Conservation (phyloP, 257 asterid genomes). For the Primulina huaijiensis region DNA sequence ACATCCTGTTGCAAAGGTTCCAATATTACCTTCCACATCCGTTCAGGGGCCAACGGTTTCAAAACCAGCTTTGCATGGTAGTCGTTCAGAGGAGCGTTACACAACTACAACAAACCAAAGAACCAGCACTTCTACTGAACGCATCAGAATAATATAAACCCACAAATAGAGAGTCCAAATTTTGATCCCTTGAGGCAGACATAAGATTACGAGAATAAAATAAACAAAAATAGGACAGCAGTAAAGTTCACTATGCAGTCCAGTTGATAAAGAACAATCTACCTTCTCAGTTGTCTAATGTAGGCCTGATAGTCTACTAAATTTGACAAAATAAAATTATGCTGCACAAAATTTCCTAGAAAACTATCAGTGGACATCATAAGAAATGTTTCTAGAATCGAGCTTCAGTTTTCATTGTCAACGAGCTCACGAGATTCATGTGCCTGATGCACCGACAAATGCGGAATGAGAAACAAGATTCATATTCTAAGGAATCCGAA, state of each 20-base stretch:
- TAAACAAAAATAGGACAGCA: background rate
- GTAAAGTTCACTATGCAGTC: background rate
- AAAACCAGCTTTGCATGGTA: slow-evolving; percentile 86
- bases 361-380: background rate
- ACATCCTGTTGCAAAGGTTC: slow-evolving; percentile 87
- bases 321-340: background rate
- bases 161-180: slow-evolving; percentile 4
- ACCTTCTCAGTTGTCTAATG: too few relatives aligned
- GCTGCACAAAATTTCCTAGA: background rate
- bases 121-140: slow-evolving; percentile 11
- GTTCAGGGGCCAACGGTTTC: slow-evolving; percentile 79
- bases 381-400: background rate
- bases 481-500: background rate
- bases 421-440: background rate
- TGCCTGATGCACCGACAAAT: background rate
- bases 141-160: background rate
- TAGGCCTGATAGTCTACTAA: background rate
- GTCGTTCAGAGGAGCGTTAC: slow-evolving; percentile 79
- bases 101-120: slow-evolving; percentile 47
- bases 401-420: background rate
- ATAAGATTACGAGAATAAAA: background rate
- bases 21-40: slow-evolving; percentile 80
- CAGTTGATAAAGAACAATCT: background rate
- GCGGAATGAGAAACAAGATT: background rate
- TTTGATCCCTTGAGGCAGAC: background rate